Base-by-base conservation (phyloP, 129 eudicot species). In the Lactuca sativa region DNA sequence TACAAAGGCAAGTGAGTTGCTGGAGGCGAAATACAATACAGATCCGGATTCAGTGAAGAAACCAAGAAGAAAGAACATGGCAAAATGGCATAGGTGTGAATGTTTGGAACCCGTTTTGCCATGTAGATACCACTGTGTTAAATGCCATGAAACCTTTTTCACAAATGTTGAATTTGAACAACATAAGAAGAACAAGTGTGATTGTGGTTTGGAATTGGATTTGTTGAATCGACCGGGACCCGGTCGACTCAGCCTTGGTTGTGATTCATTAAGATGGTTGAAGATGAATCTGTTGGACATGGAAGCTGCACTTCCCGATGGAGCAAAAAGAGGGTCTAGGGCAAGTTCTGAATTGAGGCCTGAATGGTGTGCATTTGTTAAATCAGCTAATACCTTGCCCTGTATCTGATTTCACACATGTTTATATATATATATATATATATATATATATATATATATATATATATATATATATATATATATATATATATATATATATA, bases 221-320 rank as follows among this genome's bases (percentile, higher is more conserved):
- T 9, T 7, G 8, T 3, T 25, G 30, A 25, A 1, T 25, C 30
- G 2, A 36, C 0, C 0, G 38, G 5, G 5, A 36, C 5, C 38
- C 38, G 38, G 38, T 36, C 6, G 38, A 36, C 5, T 6, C 38
- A 6, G 6, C 6, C 5, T 4, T 36, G 38, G 38, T 36, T 36
- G 38, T 36, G 38, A 31, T 17, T 9, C 81, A 25, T 58, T 89
- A 41, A 80, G 72, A 56, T 75, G 52, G 31, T 86, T 89, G 48
- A 76, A 83, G 79, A 76, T 76, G 6, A 70, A 76, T 62, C 37
- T 89, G 54, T 78, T 86, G 60, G 92, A 86, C 78, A 89, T 89
- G 87, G 92, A 89, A 36, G 92, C 92, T 74, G 87, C 89, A 14
- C 56, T 87, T 58, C 85, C 96, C 4, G 79, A 78, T 59, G 87